A percentile compares a stretch with the other conserved stretches of the same genome.
These are phyloP conservation scores for Sclerotinia sclerotiorum DNA, from an alignment of 2,329 filamentous ascomycete species.

Conservation along the genomic window DNA sequence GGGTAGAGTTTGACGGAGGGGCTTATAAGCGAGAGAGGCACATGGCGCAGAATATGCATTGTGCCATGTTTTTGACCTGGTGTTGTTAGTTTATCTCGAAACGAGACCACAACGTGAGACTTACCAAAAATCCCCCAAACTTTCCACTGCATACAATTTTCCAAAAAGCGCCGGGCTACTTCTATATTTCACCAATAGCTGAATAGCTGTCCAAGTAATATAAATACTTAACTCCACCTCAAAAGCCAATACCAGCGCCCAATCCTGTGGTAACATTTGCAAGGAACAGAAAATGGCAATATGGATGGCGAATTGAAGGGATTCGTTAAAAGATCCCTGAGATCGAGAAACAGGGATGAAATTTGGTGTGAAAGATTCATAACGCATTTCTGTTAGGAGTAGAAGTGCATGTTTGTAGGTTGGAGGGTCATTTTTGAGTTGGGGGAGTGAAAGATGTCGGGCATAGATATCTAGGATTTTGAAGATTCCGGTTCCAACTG, in stretches of 20 bases:
- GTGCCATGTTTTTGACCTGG: conserved; percentile 45
- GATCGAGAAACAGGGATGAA: conserved; percentile 39
- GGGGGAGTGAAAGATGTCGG: conserved; percentile 40
- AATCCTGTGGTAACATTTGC: conserved; percentile 42
- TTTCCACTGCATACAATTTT: conserved; percentile 43
- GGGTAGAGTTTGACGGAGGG: conserved; percentile 40
- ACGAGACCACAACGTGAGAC: background rate
- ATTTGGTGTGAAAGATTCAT: conserved; percentile 47
- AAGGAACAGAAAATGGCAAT: conserved; percentile 40
- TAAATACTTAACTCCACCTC: conserved; percentile 45
- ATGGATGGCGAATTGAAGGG: conserved; percentile 42
- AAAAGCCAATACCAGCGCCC: conserved; percentile 42
- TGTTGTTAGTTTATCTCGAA: background rate
- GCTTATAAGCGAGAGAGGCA: conserved; percentile 43
- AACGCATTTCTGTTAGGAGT: conserved; percentile 45
- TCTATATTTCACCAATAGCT: conserved; percentile 43
- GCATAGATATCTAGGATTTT: conserved; percentile 45
- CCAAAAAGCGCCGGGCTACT: conserved; percentile 44
- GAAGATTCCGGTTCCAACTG: conserved; percentile 44
- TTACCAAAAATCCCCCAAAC: conserved; percentile 44
- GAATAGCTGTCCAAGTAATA: conserved; percentile 44
- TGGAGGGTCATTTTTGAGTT: conserved; percentile 30
- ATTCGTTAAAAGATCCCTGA: conserved; percentile 43
- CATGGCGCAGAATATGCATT: conserved; percentile 46
- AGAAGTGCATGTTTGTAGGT: conserved; percentile 40